Percentiles rank a stretch among this genome's conserved stretches.
Evolutionary conservation across 2,329 filamentous ascomycete species (phyloP).

Genomic region (Gnomoniopsis sp.): DNA sequence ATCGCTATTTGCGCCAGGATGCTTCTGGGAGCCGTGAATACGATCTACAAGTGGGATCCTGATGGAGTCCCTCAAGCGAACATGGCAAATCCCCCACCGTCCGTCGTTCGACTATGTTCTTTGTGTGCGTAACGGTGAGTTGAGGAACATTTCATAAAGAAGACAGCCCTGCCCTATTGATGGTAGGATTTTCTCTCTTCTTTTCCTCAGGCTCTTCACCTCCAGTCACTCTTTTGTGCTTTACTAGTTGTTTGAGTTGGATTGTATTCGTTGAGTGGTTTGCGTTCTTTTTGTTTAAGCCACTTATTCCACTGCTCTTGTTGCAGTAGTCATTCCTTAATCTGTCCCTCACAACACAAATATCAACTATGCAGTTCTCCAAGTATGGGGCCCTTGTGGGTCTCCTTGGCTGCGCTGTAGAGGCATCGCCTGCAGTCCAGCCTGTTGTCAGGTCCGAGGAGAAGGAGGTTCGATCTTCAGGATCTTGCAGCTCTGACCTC

Average conservation of each 20-base stretch:
- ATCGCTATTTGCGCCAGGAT: neutral
- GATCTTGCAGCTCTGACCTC: slow-evolving; percentile 12
- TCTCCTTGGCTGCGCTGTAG: slow-evolving; percentile 11
- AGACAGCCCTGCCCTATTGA: neutral
- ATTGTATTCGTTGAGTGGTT: slow-evolving; percentile 7
- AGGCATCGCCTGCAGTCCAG: slow-evolving; percentile 14
- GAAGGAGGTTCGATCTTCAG: slow-evolving; percentile 8
- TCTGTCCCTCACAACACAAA: neutral
- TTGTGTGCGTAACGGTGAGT: too few relatives aligned
- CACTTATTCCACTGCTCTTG: slow-evolving; percentile 8
- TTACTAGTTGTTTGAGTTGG: slow-evolving; percentile 13
- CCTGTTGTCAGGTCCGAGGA: slow-evolving; percentile 11
- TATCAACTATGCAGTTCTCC: slow-evolving; percentile 15
- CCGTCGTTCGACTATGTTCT: neutral
- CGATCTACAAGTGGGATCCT: neutral
- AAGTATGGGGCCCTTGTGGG: slow-evolving; percentile 15
- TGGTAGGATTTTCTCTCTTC: neutral
- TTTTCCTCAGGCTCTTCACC: slow-evolving; percentile 10
- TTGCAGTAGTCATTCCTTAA: slow-evolving; percentile 14
- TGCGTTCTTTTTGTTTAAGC: slow-evolving; percentile 6
- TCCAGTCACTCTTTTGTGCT: slow-evolving; percentile 17
- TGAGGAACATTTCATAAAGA: slow-evolving; percentile 5
- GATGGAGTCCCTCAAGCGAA: neutral
- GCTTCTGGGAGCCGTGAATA: neutral
- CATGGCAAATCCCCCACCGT: neutral